Percentiles rank a stretch among this genome's conserved stretches.
Conservation (phyloP, 106 monocot species). For the Triglochin maritima region DNA sequence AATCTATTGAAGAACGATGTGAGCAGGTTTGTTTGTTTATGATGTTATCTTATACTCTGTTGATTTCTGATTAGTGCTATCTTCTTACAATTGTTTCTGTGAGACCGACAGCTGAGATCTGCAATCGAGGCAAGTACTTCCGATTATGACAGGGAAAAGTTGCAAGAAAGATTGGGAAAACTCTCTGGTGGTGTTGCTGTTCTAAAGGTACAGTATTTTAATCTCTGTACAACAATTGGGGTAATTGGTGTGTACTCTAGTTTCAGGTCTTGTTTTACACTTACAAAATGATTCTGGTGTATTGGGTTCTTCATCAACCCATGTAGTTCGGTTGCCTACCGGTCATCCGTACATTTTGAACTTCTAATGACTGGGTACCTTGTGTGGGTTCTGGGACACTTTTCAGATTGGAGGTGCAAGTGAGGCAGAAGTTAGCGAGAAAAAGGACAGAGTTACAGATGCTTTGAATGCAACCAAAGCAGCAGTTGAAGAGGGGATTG, state of each 20-base stretch:
- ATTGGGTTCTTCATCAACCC: no score
- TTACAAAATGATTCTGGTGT: no score
- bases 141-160: slow-evolving; percentile 58
- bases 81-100: no score
- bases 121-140: slow-evolving; percentile 45
- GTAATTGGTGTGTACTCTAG: no score
- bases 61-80: no score
- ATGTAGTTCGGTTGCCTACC: no score
- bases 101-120: slow-evolving; percentile 30
- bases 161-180: slow-evolving; percentile 55
- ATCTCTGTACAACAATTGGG: not conserved
- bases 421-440: slow-evolving; percentile 68
- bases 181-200: slow-evolving; percentile 67
- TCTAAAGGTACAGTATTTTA: slow-evolving; percentile 25
- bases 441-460: slow-evolving; percentile 66
- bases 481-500: slow-evolving; percentile 68
- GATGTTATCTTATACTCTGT: not conserved
- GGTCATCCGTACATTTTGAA: no score
- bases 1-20: slow-evolving; percentile 68
- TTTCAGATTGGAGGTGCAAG: slow-evolving; percentile 61
- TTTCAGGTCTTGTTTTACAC: no score
- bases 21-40: slow-evolving; percentile 41
- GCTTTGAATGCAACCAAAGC: slow-evolving; percentile 71
- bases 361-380: no score
- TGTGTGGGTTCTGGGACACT: not conserved